Percentiles rank a stretch among this genome's conserved stretches.
phyloP scores from a whole-genome alignment of 495 filamentous ascomycete genomes.

The Astrothelium subdiscretum region DNA sequence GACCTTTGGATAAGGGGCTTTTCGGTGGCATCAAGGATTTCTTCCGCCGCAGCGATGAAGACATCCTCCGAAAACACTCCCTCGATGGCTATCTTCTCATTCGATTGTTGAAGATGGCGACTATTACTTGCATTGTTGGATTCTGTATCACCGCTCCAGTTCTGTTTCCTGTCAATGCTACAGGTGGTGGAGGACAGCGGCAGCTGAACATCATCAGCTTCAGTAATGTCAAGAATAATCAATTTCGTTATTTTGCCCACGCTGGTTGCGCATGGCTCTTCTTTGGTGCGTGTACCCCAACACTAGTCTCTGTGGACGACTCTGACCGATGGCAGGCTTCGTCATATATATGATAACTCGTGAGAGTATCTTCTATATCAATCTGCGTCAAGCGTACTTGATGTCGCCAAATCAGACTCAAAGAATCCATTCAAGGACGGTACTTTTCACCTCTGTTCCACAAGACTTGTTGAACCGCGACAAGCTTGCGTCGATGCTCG shows the following conservation, averaged over 20 bases:
- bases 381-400: conserved; percentile 87
- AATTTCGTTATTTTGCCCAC: conserved; percentile 58
- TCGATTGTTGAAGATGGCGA: conserved; percentile 30
- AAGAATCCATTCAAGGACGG: conserved; percentile 85
- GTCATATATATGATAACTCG: conserved; percentile 82
- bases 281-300: conserved; percentile 39
- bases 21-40: conserved; percentile 68
- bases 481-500: conserved; percentile 69
- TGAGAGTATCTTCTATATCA: conserved; percentile 90
- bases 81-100: conserved; percentile 52
- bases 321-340: conserved; percentile 41
- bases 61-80: conserved; percentile 78
- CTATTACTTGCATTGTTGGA: conserved; percentile 30
- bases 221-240: conserved; percentile 45
- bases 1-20: conserved; percentile 53
- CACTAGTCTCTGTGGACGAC: not conserved
- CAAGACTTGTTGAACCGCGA: conserved; percentile 57
- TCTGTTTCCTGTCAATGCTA: conserved; percentile 34
- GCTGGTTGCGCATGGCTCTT: conserved; percentile 62
- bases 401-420: conserved; percentile 77
- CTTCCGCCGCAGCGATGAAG: conserved; percentile 68
- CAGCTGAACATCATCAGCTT: conserved; percentile 75
- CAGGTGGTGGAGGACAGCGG: conserved; percentile 38
- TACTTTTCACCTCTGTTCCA: conserved; percentile 84
- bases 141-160: conserved; percentile 34